Percentiles rank a stretch among this genome's conserved stretches.
Conservation (phyloP, 331 rosid genomes). For the Cydonia oblonga region DNA sequence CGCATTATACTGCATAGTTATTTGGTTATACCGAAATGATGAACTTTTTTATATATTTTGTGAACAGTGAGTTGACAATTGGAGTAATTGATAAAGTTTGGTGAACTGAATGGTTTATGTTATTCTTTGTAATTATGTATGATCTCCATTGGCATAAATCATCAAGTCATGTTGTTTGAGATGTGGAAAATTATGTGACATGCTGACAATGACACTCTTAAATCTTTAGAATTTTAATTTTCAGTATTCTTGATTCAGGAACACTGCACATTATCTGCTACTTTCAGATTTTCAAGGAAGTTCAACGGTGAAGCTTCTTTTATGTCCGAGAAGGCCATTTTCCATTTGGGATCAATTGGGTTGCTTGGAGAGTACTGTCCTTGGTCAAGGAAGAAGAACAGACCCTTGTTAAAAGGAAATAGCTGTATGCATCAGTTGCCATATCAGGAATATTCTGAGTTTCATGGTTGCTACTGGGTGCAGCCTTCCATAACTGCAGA, state of each 20-base stretch:
- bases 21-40: too few relatives aligned
- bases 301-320: conserved; percentile 42
- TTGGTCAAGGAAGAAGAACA: conserved; percentile 38
- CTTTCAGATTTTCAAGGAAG: conserved; percentile 32
- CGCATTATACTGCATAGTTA: too few relatives aligned
- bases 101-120: too few relatives aligned
- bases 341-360: conserved; percentile 49
- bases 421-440: conserved; percentile 51
- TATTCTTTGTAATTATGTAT: neutral
- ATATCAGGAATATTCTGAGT: conserved; percentile 27
- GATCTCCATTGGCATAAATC: neutral
- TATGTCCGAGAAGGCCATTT: conserved; percentile 60
- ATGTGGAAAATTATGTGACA: neutral
- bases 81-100: too few relatives aligned
- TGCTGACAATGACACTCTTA: too few relatives aligned
- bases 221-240: neutral
- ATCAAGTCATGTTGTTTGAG: neutral
- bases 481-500: conserved; percentile 19
- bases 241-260: conserved; percentile 14
- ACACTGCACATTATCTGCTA: conserved; percentile 23
- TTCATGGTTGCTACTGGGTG: conserved; percentile 24
- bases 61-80: too few relatives aligned
- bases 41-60: too few relatives aligned
- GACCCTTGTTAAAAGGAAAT: conserved; percentile 11
- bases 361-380: conserved; percentile 52